These are phyloP conservation scores for Martiniozyma abietophila DNA, from an alignment of 805 yeast genomes.

Conservation along the genomic window DNA sequence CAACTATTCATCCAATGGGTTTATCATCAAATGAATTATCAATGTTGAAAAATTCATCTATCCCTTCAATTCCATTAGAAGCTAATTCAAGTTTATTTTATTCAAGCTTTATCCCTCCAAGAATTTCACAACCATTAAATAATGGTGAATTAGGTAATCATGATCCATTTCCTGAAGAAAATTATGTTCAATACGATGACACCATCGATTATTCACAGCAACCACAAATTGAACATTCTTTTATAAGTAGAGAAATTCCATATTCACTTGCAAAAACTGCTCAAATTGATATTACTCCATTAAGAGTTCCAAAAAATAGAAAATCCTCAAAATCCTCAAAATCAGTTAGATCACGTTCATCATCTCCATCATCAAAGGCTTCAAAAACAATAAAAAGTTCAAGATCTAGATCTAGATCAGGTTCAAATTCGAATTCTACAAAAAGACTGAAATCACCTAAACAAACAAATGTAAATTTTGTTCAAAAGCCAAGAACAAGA, in stretches of 20 bases:
- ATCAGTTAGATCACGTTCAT: neutral
- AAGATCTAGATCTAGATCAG: conserved; percentile 1
- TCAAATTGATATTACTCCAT: too few species aligned
- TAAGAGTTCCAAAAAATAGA: conserved; percentile 8
- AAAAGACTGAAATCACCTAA: neutral
- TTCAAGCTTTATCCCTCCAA: conserved; percentile 1
- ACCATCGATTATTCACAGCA: conserved; percentile 1
- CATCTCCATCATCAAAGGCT: conserved; percentile 1
- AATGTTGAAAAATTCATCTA: conserved; percentile 6
- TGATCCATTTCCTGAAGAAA: conserved; percentile 2
- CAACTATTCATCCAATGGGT: conserved; percentile 15
- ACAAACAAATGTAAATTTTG: neutral
- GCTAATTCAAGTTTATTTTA: conserved; percentile 7
- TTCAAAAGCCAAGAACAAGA: conserved; percentile 6
- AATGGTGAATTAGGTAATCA: neutral
- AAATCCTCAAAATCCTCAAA: neutral
- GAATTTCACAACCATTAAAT: neutral
- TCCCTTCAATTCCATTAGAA: conserved; percentile 7
- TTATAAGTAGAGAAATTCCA: neutral
- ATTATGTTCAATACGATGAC: conserved; percentile 1
- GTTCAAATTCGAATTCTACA: too few species aligned
- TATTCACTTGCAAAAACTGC: too few species aligned
- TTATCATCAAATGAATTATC: conserved; percentile 9
- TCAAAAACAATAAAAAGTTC: conserved; percentile 1
- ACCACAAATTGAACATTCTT: neutral